A percentile compares a stretch with the other conserved stretches of the same genome.
Evolutionary conservation across 1,139 yeast species (phyloP).

Genomic region (Nakaseomyces kungkrabaensis): DNA sequence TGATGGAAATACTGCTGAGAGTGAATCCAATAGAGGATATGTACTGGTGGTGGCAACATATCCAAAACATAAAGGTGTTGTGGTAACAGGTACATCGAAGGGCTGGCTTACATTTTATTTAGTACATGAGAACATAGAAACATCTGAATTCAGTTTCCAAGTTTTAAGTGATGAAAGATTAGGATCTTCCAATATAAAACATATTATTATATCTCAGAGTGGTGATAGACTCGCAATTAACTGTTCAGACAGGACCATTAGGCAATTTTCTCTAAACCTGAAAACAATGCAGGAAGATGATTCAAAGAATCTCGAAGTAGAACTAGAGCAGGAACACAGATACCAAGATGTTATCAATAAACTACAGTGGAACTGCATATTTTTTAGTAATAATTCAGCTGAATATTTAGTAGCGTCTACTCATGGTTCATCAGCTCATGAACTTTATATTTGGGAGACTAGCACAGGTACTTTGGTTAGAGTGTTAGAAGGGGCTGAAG

Average conservation of each 20-base stretch:
- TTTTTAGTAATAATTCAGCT: slow-evolving; percentile 63
- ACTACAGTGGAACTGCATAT: slow-evolving; percentile 79
- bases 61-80: slow-evolving; percentile 35
- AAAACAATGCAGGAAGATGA: slow-evolving; percentile 10
- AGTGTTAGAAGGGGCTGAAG: slow-evolving; percentile 89
- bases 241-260: slow-evolving; percentile 70
- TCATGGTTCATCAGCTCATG: slow-evolving; percentile 77
- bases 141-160: slow-evolving; percentile 30
- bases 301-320: slow-evolving; percentile 29
- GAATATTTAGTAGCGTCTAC: slow-evolving; percentile 86
- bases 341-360: slow-evolving; percentile 88
- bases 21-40: slow-evolving; percentile 21
- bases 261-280: slow-evolving; percentile 50
- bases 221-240: slow-evolving; percentile 69
- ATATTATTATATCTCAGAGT: slow-evolving; percentile 51
- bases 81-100: slow-evolving; percentile 68
- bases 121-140: slow-evolving; percentile 27
- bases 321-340: slow-evolving; percentile 62
- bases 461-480: slow-evolving; percentile 77
- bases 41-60: slow-evolving; percentile 28
- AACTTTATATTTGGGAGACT: slow-evolving; percentile 89
- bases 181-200: slow-evolving; percentile 64
- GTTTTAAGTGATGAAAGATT: slow-evolving; percentile 22
- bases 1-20: slow-evolving; percentile 20
- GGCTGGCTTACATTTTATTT: slow-evolving; percentile 61